These are phyloP conservation scores for Yamadazyma triangularis DNA, from an alignment of 1,139 yeast genomes.

Conservation along the genomic window DNA sequence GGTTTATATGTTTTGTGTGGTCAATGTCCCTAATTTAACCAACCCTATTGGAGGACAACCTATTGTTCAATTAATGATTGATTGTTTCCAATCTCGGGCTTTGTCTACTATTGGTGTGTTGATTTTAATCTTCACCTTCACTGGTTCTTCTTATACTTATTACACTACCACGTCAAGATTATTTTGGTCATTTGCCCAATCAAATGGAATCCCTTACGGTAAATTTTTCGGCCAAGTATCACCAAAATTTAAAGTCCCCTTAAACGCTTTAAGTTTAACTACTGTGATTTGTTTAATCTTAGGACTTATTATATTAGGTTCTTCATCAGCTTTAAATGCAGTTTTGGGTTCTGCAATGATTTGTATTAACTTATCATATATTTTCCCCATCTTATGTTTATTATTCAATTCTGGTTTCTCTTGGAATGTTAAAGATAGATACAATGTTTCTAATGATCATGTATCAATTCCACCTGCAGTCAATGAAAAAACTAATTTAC, in stretches of 20 bases:
- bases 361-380: conserved; percentile 24
- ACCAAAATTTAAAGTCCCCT: conserved; percentile 18
- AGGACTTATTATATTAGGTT: conserved; percentile 23
- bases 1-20: conserved; percentile 24
- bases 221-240: conserved; percentile 17
- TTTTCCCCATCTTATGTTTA: conserved; percentile 24
- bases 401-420: conserved; percentile 15
- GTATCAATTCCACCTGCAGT: conserved; percentile 10
- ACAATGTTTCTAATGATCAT: conserved; percentile 6
- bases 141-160: conserved; percentile 17
- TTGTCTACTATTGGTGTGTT: conserved; percentile 23
- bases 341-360: conserved; percentile 27
- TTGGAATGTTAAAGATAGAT: conserved; percentile 12
- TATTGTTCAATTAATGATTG: conserved; percentile 23
- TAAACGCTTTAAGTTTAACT: conserved; percentile 18
- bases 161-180: conserved; percentile 22
- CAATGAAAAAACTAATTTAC: conserved; percentile 12
- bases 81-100: conserved; percentile 20
- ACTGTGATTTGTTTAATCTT: conserved; percentile 15
- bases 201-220: conserved; percentile 25
- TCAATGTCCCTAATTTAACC: conserved; percentile 13
- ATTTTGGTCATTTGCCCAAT: conserved; percentile 26
- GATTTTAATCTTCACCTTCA: conserved; percentile 17
- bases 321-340: conserved; percentile 21
- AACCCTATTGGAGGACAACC: conserved; percentile 27